Percentiles rank a stretch among this genome's conserved stretches.
Evolutionary conservation across 306 rosid species (phyloP).

Genomic region (Ammopiptanthus mongolicus): DNA sequence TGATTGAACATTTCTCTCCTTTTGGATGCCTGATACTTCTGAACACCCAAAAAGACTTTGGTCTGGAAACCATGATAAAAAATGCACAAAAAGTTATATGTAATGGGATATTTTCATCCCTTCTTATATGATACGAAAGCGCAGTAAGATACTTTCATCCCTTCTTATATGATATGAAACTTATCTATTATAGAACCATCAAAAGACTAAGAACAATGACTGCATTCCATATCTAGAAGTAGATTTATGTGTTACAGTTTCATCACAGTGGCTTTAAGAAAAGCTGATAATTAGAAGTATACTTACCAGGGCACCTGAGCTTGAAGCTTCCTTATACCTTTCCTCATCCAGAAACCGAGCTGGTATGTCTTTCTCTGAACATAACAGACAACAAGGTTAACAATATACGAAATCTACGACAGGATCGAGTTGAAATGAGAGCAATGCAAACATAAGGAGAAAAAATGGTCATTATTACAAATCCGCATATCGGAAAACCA

Average conservation of each 20-base stretch:
- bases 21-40: neutral
- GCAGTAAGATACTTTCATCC: too few species aligned
- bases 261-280: neutral
- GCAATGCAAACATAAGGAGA: slow-evolving; percentile 4
- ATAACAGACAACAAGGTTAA: slow-evolving; percentile 11
- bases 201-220: neutral
- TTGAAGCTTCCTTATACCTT: slow-evolving; percentile 57
- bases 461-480: neutral
- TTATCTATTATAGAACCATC: neutral
- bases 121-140: neutral
- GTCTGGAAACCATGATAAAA: neutral
- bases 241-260: neutral
- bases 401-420: neutral
- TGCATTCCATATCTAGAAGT: neutral
- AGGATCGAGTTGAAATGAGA: neutral
- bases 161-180: neutral
- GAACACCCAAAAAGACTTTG: neutral
- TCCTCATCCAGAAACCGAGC: slow-evolving; percentile 61
- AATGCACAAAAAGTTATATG: neutral
- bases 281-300: neutral
- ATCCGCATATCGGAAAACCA: slow-evolving; percentile 17
- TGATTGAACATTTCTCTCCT: neutral
- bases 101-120: neutral
- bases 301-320: slow-evolving; percentile 71
- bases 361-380: slow-evolving; percentile 88